These are phyloP conservation scores for Stenocarpella maydis DNA, from an alignment of 2,329 filamentous ascomycete species.

Conservation along the genomic window DNA sequence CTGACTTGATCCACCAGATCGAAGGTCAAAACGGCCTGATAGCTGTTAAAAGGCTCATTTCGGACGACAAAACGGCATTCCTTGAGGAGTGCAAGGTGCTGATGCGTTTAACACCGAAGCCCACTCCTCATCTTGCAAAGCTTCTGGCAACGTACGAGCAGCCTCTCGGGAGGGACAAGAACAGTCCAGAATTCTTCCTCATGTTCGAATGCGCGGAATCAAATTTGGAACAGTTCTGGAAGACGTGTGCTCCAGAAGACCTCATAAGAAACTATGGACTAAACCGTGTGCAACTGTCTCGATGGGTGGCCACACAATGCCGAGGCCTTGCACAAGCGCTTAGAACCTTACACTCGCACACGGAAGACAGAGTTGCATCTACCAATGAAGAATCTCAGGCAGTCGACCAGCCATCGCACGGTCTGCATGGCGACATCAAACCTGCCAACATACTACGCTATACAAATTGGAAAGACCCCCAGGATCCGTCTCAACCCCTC, in stretches of 20 bases:
- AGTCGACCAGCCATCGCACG: neutral
- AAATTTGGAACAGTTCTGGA: neutral
- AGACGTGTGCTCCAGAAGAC: neutral
- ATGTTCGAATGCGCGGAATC: neutral
- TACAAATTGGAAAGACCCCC: conserved; percentile 18
- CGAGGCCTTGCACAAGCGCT: neutral
- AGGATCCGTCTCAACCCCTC: neutral
- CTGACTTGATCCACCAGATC: neutral
- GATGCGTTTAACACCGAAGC: neutral
- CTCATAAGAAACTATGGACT: neutral
- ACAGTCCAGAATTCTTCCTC: neutral
- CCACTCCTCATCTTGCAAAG: neutral
- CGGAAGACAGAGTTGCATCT: neutral
- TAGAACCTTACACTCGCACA: neutral
- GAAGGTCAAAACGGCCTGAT: neutral
- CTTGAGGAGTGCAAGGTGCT: neutral
- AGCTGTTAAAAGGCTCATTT: neutral
- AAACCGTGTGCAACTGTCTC: neutral
- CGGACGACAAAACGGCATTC: neutral
- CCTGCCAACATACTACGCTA: conserved; percentile 32
- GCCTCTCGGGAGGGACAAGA: neutral
- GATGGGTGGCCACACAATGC: conserved; percentile 1
- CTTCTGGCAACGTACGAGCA: neutral
- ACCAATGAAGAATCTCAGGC: too few relatives aligned
- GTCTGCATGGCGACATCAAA: conserved; percentile 30